Evolutionary conservation across 139 green algal genomes (phyloP).

Genomic region (Chlorella sp.): DNA sequence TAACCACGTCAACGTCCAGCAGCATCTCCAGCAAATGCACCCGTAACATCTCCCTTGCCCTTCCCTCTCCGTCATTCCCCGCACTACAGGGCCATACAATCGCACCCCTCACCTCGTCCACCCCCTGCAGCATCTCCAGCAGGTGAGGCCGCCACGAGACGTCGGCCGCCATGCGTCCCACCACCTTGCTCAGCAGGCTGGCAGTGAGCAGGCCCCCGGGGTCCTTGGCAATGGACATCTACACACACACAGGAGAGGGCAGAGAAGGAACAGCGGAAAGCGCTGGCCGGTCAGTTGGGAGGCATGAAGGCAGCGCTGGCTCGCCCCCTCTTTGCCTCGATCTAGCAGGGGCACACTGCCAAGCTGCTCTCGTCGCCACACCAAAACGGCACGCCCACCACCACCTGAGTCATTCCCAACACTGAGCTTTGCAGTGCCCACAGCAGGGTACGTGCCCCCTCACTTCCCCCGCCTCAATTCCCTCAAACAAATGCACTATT

Average conservation of each 20-base stretch:
- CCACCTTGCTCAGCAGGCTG: not conserved
- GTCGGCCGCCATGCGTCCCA: not conserved
- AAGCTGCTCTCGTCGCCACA: too few relatives aligned
- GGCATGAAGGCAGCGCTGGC: not conserved
- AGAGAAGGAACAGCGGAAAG: not conserved
- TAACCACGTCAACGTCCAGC: not conserved
- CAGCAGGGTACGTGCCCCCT: too few relatives aligned
- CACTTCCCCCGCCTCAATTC: too few relatives aligned
- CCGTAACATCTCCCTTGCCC: too few relatives aligned
- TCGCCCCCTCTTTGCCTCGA: not conserved
- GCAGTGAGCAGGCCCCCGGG: not conserved
- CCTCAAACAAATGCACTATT: too few relatives aligned
- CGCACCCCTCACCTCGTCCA: conserved; percentile 3
- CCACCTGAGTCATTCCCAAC: too few relatives aligned
- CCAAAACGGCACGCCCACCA: too few relatives aligned
- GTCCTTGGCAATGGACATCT: conserved; percentile 3
- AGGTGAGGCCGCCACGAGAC: not conserved
- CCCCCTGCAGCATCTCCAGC: not conserved
- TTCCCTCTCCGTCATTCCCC: too few relatives aligned
- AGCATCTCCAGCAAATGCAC: not conserved
- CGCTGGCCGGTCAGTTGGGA: too few relatives aligned
- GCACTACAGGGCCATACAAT: too few relatives aligned
- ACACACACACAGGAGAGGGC: not conserved
- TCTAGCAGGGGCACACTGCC: too few relatives aligned
- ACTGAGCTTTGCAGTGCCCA: too few relatives aligned